Evolutionary conservation across 306 rosid species (phyloP).

Genomic region (Cyamopsis tetragonoloba): DNA sequence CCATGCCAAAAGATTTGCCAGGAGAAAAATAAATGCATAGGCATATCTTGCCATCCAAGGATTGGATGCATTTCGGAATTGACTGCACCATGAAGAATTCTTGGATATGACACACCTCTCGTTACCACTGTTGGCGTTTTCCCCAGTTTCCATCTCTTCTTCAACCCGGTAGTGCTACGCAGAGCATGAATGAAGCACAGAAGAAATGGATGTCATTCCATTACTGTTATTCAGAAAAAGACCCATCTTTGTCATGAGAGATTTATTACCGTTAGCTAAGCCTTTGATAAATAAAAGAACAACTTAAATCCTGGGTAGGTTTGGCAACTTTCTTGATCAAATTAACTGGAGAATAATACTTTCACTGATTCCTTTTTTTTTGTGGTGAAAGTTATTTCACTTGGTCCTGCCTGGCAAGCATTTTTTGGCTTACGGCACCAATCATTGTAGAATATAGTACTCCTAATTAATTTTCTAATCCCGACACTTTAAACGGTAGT

Average conservation of each 20-base stretch:
- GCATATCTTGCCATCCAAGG: slow-evolving; percentile 99
- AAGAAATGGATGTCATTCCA: slow-evolving; percentile 20
- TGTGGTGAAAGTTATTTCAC: slow-evolving; percentile 4
- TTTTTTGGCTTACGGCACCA: slow-evolving; percentile 4
- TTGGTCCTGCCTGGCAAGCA: slow-evolving; percentile 8
- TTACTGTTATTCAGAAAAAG: slow-evolving; percentile 11
- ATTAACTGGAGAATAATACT: slow-evolving; percentile 11
- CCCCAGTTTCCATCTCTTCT: slow-evolving; percentile 55
- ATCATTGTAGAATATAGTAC: slow-evolving; percentile 2
- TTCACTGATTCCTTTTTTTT: not conserved
- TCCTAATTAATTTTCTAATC: no score
- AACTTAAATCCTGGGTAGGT: slow-evolving; percentile 7
- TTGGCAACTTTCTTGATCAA: not conserved
- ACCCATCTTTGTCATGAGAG: slow-evolving; percentile 18
- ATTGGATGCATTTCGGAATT: slow-evolving; percentile 82
- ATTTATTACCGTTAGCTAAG: slow-evolving; percentile 17
- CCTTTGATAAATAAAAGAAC: slow-evolving; percentile 12
- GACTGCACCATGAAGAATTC: slow-evolving; percentile 56
- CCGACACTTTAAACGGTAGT: not conserved
- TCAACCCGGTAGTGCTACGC: slow-evolving; percentile 24
- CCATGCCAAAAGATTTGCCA: slow-evolving; percentile 82
- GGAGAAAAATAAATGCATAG: slow-evolving; percentile 72
- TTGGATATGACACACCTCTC: slow-evolving; percentile 33
- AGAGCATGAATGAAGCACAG: slow-evolving; percentile 18
- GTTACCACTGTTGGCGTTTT: slow-evolving; percentile 30